Evolutionary conservation across 2,329 filamentous ascomycete species (phyloP).

Genomic region (Pyrenophora teres): DNA sequence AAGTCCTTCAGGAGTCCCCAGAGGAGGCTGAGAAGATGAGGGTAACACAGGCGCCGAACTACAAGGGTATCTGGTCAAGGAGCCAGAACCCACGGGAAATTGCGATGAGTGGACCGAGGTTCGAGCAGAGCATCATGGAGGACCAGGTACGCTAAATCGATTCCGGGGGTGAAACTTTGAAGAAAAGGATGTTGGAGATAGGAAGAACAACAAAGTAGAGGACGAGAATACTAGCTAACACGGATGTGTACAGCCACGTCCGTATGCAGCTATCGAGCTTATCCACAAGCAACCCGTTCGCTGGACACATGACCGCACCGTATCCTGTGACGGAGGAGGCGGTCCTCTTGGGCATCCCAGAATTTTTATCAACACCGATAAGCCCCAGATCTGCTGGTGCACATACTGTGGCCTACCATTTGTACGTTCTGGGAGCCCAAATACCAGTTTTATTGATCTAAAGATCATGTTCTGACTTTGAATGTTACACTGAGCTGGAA

Average conservation of each 20-base stretch:
- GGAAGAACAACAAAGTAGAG: not conserved
- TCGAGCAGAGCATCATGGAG: slow-evolving; percentile 95
- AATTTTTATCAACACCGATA: slow-evolving; percentile 98
- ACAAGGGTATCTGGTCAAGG: slow-evolving; percentile 76
- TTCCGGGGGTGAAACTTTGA: not conserved
- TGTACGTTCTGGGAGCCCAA: slow-evolving; percentile 62
- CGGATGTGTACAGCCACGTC: slow-evolving; percentile 69
- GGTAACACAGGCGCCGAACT: slow-evolving; percentile 83
- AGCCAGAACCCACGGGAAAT: slow-evolving; percentile 79
- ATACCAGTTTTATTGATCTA: no score
- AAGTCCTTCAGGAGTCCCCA: slow-evolving; percentile 60
- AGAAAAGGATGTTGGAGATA: not conserved
- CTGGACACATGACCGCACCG: slow-evolving; percentile 83
- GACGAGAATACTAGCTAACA: slow-evolving; percentile 25
- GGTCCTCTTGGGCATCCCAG: slow-evolving; percentile 87
- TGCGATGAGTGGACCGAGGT: slow-evolving; percentile 92
- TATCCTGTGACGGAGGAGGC: slow-evolving; percentile 90
- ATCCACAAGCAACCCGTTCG: slow-evolving; percentile 94
- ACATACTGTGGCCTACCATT: slow-evolving; percentile 93
- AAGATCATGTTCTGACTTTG: not conserved
- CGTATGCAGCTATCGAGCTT: slow-evolving; percentile 88
- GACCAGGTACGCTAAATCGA: slow-evolving; percentile 70
- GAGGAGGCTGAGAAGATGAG: slow-evolving; percentile 60
- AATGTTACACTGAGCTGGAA: not conserved
- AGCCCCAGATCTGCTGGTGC: slow-evolving; percentile 89